Evolutionary conservation across 345 rosid genomes (phyloP), one percentile per base, ranked within the genome.

Genomic region (Citrus mangshanensis): DNA sequence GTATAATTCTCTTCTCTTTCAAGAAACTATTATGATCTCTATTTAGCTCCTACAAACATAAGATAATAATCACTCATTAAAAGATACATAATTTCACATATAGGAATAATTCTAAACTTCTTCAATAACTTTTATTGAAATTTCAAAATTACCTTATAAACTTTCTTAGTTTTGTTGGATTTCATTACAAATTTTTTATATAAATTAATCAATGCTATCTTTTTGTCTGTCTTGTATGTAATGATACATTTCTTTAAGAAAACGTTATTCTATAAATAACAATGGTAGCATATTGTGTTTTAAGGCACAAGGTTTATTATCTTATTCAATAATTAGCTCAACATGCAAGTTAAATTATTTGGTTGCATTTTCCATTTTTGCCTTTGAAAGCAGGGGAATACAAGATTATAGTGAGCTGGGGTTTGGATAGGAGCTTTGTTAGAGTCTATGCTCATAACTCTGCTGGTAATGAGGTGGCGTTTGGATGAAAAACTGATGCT

Each of bases 401-500:
- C 63, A 79, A 34, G 30, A 1, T 85, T 58, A 73, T 7, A 51
- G 60, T 83, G 54, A 37, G 78, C 56, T 81, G 88, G 88, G 74
- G 79, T 14, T 63, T 79, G 51, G 81, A 62, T 67, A 63, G 80
- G 56, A 79, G 38, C 28, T 1, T 59, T 7, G 81, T 83, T 18
- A 81, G 84, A 51, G 81, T 73, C 42, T 82, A 85, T 73, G 88
- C 85, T 1, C 35, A 74, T 56, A 72, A 82, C 78, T 78, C 54
- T 2, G n/a, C 28, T 0, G 79, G 22, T 24, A 77, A 70, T 63
- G 82, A 83, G 79, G 76, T 83, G 64, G 85, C 76, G 28, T 83
- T 19, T 72, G 88, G 89, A 74, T 85, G 83, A 27, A 84, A 77
- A 79, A 87, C 85, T 13, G 25, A 87, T 59, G 82, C 25, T 4